These are phyloP conservation scores for Cucurbita pepo DNA, from an alignment of 306 rosid species.

Conservation along the genomic window DNA sequence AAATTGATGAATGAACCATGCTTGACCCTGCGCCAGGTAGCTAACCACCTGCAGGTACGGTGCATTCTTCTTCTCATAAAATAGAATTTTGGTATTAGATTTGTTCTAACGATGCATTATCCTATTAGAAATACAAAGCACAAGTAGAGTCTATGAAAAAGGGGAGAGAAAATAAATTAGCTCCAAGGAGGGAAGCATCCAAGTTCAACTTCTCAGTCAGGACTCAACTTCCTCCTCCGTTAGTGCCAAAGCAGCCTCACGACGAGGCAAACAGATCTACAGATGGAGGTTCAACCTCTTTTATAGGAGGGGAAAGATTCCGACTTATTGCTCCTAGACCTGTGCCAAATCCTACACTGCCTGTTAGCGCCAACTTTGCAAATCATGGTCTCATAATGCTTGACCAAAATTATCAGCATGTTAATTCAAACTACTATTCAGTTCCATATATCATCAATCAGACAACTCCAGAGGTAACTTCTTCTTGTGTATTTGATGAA, in stretches of 20 bases:
- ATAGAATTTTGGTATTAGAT: neutral
- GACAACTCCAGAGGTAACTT: neutral
- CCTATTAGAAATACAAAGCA: constrained; percentile 15
- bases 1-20: no score
- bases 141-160: neutral
- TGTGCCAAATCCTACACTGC: neutral
- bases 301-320: neutral
- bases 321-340: neutral
- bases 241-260: constrained; percentile 1
- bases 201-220: neutral
- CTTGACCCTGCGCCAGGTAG: no score
- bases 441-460: neutral
- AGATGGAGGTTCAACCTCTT: neutral
- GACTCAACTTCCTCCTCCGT: neutral
- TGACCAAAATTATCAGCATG: neutral
- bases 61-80: no score
- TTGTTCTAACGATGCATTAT: neutral
- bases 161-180: neutral
- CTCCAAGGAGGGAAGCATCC: neutral
- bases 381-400: neutral
- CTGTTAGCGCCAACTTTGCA: neutral
- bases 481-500: neutral
- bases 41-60: no score
- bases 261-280: neutral
- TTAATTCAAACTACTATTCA: neutral